phyloP scores from a whole-genome alignment of 129 eudicot species.

The Arctium lappa region DNA sequence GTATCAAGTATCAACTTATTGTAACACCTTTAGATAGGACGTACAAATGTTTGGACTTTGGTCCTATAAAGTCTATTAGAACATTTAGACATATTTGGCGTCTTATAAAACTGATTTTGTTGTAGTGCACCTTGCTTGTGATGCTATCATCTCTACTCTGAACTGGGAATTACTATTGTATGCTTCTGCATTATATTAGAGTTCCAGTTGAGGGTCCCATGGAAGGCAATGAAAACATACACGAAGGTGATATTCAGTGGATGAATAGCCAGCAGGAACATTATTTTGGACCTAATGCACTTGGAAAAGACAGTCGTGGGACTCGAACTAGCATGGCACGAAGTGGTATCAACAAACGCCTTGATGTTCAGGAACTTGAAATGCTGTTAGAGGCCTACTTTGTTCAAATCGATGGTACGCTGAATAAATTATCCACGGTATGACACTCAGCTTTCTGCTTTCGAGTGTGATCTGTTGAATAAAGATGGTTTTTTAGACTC shows the following conservation, averaged over 20 bases:
- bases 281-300: constrained; percentile 34
- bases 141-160: background rate
- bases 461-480: background rate
- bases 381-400: constrained; percentile 90
- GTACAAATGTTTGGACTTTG: background rate
- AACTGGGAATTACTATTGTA: background rate
- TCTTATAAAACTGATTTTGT: background rate
- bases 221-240: constrained; percentile 42
- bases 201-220: constrained; percentile 36
- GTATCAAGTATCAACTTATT: background rate
- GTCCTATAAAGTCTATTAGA: background rate
- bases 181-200: constrained; percentile 31
- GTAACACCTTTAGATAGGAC: background rate
- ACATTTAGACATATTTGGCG: background rate
- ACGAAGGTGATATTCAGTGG: constrained; percentile 31
- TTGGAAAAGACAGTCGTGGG: constrained; percentile 50
- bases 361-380: constrained; percentile 86
- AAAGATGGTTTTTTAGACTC: too few relatives aligned
- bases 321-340: constrained; percentile 60
- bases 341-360: constrained; percentile 59
- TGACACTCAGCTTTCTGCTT: constrained; percentile 9
- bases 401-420: constrained; percentile 83
- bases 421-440: constrained; percentile 79
- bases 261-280: constrained; percentile 39
- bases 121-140: background rate